Evolutionary conservation across 768 basidiomycete species (phyloP), one percentile per base, ranked within the genome.

Genomic region (Tylopilus intermedius): DNA sequence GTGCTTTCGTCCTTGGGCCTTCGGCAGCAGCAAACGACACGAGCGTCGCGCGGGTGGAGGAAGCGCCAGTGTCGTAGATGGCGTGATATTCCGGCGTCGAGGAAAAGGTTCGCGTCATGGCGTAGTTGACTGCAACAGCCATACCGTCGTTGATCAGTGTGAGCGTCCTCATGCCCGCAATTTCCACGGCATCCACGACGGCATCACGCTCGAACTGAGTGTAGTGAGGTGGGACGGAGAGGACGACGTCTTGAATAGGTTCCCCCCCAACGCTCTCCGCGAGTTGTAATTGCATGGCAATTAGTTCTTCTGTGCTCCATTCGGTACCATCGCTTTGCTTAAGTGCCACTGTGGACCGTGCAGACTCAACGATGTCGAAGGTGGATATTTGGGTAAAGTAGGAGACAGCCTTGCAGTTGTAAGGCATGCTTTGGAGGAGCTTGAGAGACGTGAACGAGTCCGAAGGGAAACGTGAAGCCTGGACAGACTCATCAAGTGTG

Each of bases 71-170:
- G 62, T 98, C 96, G 70, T 89, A 99, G 54, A 99, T 84, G 59
- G 98, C 71, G 66, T 98, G 94, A 67, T 86, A 81, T 63, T 94
- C 88, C 0, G 84, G 82, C 2, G 72, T 73, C 0, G 86, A 73
- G 3, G 69, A 57, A 75, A 98, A 98, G 2, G 83, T 77, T 45
- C 95, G 82, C 2, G 94, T 93, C 93, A 98, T 96, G 40, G 96
- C 96, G 64, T 90, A 99, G 74, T 99, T 99, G 60, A 98, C 79
- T 13, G 93, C 96, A n/a, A 94, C 87, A 2, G 94, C 91, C 0
- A 90, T 83, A 26, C 95, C 95, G 61, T 99, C 96, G 60, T 94
- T 88, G 49, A 99, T 81, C 53, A 98, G 76, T 0, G 90, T 85
- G 30, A 97, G 74, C 1, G 88, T 84, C 26, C 80, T 81, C 43